Evolutionary conservation across 1,284 basidiomycete species (phyloP).

Genomic region (Ganoderma boninense): DNA sequence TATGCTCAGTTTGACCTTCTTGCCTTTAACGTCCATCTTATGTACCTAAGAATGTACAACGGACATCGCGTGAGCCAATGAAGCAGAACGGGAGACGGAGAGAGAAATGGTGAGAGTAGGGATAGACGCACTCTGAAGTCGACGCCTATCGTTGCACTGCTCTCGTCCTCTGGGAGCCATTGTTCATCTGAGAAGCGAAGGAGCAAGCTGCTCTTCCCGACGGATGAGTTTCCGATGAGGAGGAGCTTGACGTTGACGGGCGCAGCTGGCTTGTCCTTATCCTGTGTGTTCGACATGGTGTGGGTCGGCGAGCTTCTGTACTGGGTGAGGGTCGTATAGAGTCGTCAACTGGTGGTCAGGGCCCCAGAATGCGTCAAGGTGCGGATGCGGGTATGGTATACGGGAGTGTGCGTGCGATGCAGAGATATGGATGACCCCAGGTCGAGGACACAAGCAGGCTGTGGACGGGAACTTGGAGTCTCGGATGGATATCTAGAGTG

Average conservation of each 20-base stretch:
- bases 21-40: constrained; percentile 83
- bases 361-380: not conserved
- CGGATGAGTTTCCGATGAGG: constrained; percentile 89
- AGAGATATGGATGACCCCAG: not conserved
- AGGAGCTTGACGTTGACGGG: constrained; percentile 77
- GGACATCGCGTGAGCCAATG: not conserved
- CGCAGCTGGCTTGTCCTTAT: constrained; percentile 31
- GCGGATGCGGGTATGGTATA: not conserved
- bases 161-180: constrained; percentile 95
- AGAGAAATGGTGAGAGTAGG: not conserved
- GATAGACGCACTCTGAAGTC: constrained; percentile 73
- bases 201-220: constrained; percentile 93
- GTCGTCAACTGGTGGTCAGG: not conserved
- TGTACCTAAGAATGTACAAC: constrained; percentile 62
- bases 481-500: not conserved
- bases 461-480: not conserved
- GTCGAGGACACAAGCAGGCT: not conserved
- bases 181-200: constrained; percentile 97
- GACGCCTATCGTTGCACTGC: constrained; percentile 92
- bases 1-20: constrained; percentile 84
- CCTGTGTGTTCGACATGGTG: not conserved
- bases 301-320: not conserved
- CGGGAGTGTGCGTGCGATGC: not conserved
- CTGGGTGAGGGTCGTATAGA: not conserved
- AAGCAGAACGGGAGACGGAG: not conserved